These are phyloP conservation scores for Flaveria ramosissima DNA, from an alignment of 129 eudicot genomes.

Conservation along the genomic window DNA sequence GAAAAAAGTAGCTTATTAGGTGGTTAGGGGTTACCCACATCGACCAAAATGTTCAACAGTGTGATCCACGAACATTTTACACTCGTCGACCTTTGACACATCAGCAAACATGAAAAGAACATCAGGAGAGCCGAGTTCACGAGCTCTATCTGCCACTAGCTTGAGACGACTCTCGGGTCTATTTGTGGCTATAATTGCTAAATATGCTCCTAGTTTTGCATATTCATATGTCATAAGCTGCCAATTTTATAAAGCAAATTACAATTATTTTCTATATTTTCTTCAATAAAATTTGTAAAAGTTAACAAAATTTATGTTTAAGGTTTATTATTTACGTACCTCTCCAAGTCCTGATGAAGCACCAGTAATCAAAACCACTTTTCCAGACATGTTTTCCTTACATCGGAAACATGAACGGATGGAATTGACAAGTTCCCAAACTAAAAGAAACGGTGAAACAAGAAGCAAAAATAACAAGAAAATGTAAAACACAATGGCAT, in stretches of 20 bases:
- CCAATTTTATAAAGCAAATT: not conserved
- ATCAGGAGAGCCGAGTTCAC: conserved; percentile 47
- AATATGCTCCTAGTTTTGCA: conserved; percentile 48
- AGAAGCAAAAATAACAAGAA: conserved; percentile 26
- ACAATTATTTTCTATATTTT: not conserved
- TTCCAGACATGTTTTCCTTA: conserved; percentile 35
- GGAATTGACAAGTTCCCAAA: conserved; percentile 32
- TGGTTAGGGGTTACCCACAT: conserved; percentile 28
- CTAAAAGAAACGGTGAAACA: conserved; percentile 20
- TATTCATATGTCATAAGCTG: conserved; percentile 55
- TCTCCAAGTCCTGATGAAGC: conserved; percentile 59
- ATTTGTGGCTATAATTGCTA: conserved; percentile 40
- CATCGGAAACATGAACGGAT: conserved; percentile 23
- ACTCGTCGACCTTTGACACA: conserved; percentile 46
- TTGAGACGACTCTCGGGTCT: conserved; percentile 34
- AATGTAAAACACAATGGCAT: conserved; percentile 20
- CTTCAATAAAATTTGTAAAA: not conserved
- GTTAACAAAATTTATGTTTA: no score
- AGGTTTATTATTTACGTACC: conserved; percentile 14
- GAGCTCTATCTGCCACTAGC: conserved; percentile 42
- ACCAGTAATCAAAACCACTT: conserved; percentile 55
- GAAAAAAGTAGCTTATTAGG: not conserved
- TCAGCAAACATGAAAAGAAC: conserved; percentile 46
- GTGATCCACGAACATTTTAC: conserved; percentile 38
- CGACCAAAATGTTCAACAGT: conserved; percentile 41